These are phyloP conservation scores for Raphidocelis subcapitata DNA, from an alignment of 139 green algal species.

Conservation along the genomic window DNA sequence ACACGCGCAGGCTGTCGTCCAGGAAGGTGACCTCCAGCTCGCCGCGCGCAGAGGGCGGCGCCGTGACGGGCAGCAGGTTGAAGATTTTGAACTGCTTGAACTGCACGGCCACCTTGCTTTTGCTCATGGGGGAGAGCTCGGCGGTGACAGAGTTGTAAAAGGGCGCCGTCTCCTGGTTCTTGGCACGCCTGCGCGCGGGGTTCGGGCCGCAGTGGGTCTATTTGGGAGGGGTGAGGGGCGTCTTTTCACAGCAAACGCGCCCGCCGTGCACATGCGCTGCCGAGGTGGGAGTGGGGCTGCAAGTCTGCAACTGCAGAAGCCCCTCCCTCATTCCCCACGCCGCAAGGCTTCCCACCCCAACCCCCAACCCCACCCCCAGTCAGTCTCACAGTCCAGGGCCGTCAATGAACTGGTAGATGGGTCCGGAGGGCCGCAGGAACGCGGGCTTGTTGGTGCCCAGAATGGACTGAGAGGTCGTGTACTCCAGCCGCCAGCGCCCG, in stretches of 20 bases:
- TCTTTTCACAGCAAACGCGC: conserved; percentile 34
- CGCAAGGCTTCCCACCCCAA: not conserved
- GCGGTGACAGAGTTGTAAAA: conserved; percentile 82
- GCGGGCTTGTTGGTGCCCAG: conserved; percentile 61
- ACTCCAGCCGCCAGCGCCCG: conserved; percentile 84
- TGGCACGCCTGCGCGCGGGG: conserved; percentile 64
- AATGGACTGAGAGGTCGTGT: conserved; percentile 87
- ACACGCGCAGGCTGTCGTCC: conserved; percentile 67
- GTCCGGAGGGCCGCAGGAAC: conserved; percentile 69
- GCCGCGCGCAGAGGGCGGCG: conserved; percentile 55
- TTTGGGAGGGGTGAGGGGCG: too few relatives aligned
- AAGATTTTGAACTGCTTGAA: conserved; percentile 80
- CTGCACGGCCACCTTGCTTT: conserved; percentile 66
- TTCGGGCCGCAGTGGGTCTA: conserved; percentile 40
- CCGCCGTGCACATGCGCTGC: not conserved
- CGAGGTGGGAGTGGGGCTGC: not conserved
- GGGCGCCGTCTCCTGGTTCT: conserved; percentile 77
- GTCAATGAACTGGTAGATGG: conserved; percentile 87
- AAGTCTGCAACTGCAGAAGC: not conserved
- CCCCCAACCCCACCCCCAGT: not conserved
- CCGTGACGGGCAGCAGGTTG: conserved; percentile 66
- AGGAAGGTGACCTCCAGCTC: conserved; percentile 66
- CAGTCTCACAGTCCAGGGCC: not conserved
- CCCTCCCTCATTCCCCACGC: not conserved
- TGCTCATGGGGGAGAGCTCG: conserved; percentile 62